Evolutionary conservation across 495 filamentous ascomycete genomes (phyloP).

Genomic region (Neurospora sp.): DNA sequence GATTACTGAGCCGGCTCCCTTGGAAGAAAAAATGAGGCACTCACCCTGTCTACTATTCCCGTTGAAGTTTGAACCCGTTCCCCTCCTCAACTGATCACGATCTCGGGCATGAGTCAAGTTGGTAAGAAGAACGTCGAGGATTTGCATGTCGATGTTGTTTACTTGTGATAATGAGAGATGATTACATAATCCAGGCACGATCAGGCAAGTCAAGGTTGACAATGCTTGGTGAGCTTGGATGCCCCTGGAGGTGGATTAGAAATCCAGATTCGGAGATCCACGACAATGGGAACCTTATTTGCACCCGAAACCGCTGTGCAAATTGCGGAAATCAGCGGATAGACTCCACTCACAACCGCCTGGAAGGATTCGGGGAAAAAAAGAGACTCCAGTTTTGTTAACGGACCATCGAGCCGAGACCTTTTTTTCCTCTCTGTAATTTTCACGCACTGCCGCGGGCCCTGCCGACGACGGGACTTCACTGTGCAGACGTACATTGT

Average conservation of each 20-base stretch:
- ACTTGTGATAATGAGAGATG: not conserved
- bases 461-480: not conserved
- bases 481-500: not conserved
- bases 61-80: not conserved
- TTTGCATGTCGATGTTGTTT: not conserved
- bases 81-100: not conserved
- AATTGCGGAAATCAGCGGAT: not conserved
- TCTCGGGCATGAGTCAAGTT: not conserved
- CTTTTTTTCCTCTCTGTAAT: not conserved
- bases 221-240: not conserved
- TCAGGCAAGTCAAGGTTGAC: not conserved
- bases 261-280: not conserved
- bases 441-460: not conserved
- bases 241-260: not conserved
- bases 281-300: not conserved
- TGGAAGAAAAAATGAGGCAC: not conserved
- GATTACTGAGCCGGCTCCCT: not conserved
- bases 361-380: not conserved
- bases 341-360: not conserved
- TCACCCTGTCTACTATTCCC: not conserved
- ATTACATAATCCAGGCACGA: not conserved
- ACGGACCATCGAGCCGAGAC: not conserved
- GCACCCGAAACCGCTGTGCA: not conserved
- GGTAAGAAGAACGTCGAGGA: not conserved
- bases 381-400: not conserved